Evolutionary conservation across 768 basidiomycete species (phyloP), one percentile per base, ranked within the genome.

Genomic region (Daedaleopsis nitida): DNA sequence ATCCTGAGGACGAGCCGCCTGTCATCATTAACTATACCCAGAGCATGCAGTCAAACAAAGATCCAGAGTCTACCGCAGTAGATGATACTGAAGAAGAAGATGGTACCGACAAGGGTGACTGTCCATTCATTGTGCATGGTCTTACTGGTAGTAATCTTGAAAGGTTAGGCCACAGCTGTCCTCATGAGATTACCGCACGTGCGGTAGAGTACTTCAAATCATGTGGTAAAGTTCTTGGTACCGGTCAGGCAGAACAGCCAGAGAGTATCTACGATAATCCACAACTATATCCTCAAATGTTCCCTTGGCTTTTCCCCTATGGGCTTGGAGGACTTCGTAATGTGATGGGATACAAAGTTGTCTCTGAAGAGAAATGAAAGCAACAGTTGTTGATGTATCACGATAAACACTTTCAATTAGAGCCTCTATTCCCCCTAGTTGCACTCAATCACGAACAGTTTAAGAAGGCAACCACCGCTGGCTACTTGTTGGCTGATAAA

Each of bases 371-470:
- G 49, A 16, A n/a, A 17, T 3, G 47, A 34, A n/a, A 62, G 58
- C 19, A 64, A 17, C 34, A 57, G 21, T n/a, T 64, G 11, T 34
- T 66, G 23, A 51, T 66, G 54, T 68, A 69, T 58, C 42, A 64
- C 50, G 66, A 70, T 24, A 64, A 64, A 27, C 35, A 62, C 0
- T 70, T 70, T 39, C 65, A 69, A 47, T 34, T 47, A 4, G 68
- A 70, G 19, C 32, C 24, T 2, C 50, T 55, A 9, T 70, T 66
- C 50, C 51, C 59, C 13, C 52, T 67, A 1, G 57, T 70, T 12
- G 64, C 55, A 1, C 65, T 71, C 27, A 68, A 69, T 54, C 61
- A 69, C n/a, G 57, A 68, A 21, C 70, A 71, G 42, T 66, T 69
- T 34, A 60, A 57, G 16, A 19, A 44, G 5, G 47, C 48, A 7